phyloP scores from a whole-genome alignment of 1,139 yeast genomes.

The Suhomyces yuchorum region DNA sequence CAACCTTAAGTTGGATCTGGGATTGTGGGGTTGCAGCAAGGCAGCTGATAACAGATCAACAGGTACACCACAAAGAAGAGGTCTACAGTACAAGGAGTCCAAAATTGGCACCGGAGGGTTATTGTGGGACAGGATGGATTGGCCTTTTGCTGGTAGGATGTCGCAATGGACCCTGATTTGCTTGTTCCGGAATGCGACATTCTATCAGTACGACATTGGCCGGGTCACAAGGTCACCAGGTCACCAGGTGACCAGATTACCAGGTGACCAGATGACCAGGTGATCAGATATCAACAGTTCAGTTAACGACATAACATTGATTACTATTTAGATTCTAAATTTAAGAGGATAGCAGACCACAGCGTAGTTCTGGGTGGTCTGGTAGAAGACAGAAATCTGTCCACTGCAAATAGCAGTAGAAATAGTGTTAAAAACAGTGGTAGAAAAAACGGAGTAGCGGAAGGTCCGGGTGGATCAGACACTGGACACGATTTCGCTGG shows the following conservation, averaged over 20 bases:
- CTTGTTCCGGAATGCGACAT: neutral
- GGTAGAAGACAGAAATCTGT: neutral
- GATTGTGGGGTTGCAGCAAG: neutral
- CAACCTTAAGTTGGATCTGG: neutral
- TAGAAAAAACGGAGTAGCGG: neutral
- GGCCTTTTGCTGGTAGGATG: neutral
- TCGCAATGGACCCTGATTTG: neutral
- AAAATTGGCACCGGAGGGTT: neutral
- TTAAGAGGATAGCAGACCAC: neutral
- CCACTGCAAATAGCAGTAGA: too few relatives aligned
- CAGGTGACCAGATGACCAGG: neutral
- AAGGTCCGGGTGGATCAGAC: constrained; percentile 44
- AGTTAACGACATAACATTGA: neutral
- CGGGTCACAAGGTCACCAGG: neutral
- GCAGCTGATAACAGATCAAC: neutral
- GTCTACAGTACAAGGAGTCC: neutral
- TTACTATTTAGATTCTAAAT: neutral
- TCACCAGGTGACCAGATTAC: neutral
- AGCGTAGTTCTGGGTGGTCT: neutral
- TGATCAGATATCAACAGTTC: neutral
- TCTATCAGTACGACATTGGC: neutral
- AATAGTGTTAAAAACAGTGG: too few relatives aligned
- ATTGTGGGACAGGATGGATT: too few relatives aligned
- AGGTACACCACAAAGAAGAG: neutral
- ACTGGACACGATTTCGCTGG: constrained; percentile 87